Evolutionary conservation across 2,329 filamentous ascomycete genomes (phyloP).

Genomic region (Coniochaeta sp.): DNA sequence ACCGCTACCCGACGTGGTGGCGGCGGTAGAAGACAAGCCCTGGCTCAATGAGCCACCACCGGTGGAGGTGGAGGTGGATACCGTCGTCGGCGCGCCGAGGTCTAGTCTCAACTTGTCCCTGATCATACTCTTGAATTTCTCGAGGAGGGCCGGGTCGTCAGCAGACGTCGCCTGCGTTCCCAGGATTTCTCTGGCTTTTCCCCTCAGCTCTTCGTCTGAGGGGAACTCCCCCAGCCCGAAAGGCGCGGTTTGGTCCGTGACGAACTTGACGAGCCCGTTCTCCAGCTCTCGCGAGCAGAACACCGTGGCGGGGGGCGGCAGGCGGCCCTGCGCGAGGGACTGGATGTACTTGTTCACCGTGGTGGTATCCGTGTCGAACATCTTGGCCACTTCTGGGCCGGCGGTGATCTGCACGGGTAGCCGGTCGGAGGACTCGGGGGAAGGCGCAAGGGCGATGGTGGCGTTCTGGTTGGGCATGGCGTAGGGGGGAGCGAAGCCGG

Average conservation of each 20-base stretch:
- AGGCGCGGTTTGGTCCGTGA: constrained; percentile 29
- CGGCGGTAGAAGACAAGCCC: too few relatives aligned
- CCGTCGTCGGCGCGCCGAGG: background rate
- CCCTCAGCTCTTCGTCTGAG: constrained; percentile 36
- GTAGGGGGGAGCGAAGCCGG: constrained; percentile 50
- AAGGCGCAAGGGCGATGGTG: constrained; percentile 24
- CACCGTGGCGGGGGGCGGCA: constrained; percentile 38
- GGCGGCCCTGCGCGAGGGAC: constrained; percentile 29
- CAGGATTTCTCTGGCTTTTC: constrained; percentile 41
- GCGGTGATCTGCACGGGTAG: constrained; percentile 4
- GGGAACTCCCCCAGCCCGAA: constrained; percentile 34
- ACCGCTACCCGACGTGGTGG: background rate
- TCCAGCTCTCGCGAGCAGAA: constrained; percentile 56
- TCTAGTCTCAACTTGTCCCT: constrained; percentile 18
- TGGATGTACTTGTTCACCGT: constrained; percentile 43
- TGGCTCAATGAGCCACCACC: background rate
- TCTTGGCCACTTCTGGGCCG: constrained; percentile 22
- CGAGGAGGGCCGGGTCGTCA: constrained; percentile 44
- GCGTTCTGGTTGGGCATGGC: constrained; percentile 39
- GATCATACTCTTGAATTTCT: constrained; percentile 45
- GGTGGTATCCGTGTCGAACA: constrained; percentile 33
- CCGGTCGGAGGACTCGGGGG: background rate
- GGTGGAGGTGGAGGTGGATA: background rate
- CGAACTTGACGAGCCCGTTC: constrained; percentile 41
- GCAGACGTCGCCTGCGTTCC: constrained; percentile 40